Evolutionary conservation across 495 filamentous ascomycete genomes (phyloP).

Genomic region (Hypoxylon rickii): DNA sequence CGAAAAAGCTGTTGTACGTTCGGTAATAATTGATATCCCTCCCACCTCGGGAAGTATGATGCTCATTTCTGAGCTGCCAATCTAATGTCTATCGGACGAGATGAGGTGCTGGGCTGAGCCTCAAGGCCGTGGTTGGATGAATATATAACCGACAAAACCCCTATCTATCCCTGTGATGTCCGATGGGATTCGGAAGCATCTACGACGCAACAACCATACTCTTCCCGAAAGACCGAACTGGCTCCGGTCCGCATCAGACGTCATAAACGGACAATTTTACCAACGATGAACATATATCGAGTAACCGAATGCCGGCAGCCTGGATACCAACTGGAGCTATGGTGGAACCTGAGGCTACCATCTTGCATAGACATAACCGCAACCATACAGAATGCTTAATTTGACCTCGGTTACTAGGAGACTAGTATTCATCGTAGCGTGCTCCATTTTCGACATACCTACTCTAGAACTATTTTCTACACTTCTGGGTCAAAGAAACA

Average conservation of each 20-base stretch:
- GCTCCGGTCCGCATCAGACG: conserved; percentile 17
- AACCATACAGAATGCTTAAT: conserved; percentile 7
- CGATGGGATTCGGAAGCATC: conserved; percentile 6
- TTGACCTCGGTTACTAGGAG: conserved; percentile 25
- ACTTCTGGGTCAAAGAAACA: not conserved
- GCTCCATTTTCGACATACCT: not conserved
- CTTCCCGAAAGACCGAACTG: conserved; percentile 32
- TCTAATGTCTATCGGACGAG: not conserved
- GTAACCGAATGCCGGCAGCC: conserved; percentile 25
- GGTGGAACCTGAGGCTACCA: conserved; percentile 22
- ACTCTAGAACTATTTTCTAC: no score
- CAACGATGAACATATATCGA: conserved; percentile 8
- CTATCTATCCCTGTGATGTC: not conserved
- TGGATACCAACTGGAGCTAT: conserved; percentile 11
- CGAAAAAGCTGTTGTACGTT: conserved; percentile 1
- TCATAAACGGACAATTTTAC: conserved; percentile 19
- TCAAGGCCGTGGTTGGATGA: conserved; percentile 11
- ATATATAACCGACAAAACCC: conserved; percentile 6
- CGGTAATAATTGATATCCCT: conserved; percentile 17
- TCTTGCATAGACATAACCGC: conserved; percentile 13
- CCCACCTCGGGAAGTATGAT: not conserved
- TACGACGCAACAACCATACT: not conserved
- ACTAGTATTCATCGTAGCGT: conserved; percentile 5
- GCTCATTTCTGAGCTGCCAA: not conserved
- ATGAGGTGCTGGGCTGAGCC: not conserved